phyloP scores from a whole-genome alignment of 2,329 filamentous ascomycete species.

The Chrysosporium queenslandicum region DNA sequence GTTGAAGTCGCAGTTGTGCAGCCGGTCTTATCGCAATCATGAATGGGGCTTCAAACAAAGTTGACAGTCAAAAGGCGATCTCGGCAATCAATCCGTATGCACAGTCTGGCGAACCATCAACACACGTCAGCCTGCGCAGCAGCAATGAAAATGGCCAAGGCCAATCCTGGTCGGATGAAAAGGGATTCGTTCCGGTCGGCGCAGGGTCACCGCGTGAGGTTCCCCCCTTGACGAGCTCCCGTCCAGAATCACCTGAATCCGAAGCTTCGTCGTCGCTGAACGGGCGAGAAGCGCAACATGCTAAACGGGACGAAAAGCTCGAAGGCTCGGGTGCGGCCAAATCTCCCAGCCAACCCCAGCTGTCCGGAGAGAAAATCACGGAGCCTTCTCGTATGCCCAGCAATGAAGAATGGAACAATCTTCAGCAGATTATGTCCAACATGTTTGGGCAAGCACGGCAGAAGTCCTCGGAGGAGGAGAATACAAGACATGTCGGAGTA shows the following conservation, averaged over 20 bases:
- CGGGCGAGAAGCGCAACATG: neutral
- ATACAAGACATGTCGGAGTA: slow-evolving; percentile 59
- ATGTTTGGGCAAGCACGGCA: slow-evolving; percentile 60
- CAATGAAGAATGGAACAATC: slow-evolving; percentile 40
- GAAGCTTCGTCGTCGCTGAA: neutral
- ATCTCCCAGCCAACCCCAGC: neutral
- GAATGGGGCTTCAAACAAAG: slow-evolving; percentile 8
- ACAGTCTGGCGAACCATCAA: neutral
- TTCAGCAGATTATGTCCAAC: slow-evolving; percentile 54
- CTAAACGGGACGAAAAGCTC: neutral
- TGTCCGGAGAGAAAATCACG: neutral
- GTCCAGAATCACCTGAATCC: neutral
- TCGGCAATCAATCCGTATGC: neutral
- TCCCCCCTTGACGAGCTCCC: neutral
- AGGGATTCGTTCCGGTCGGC: neutral
- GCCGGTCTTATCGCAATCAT: neutral
- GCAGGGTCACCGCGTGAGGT: neutral
- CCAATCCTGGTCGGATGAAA: neutral
- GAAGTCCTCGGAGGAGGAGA: slow-evolving; percentile 57
- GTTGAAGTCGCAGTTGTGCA: neutral
- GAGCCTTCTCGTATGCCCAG: neutral
- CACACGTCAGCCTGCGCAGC: neutral
- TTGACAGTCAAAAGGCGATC: neutral
- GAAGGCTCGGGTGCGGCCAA: neutral
- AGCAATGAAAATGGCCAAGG: neutral